Conservation (phyloP, 2,329 filamentous ascomycete species). For the Colletotrichum tabaci region DNA sequence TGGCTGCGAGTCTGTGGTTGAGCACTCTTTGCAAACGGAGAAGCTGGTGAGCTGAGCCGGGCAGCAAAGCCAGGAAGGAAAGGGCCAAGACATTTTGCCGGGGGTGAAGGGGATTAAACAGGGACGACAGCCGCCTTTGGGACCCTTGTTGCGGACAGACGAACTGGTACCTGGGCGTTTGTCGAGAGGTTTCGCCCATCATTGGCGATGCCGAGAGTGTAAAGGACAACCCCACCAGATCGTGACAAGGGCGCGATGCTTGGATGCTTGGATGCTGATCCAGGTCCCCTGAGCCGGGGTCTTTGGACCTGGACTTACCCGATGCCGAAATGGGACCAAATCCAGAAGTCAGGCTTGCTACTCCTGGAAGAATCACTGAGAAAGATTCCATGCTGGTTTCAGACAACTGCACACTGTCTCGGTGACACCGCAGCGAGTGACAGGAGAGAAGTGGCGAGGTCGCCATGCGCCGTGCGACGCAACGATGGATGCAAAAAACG, state of each 20-base stretch:
- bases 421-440: slow-evolving; percentile 53
- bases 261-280: not conserved
- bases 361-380: slow-evolving; percentile 27
- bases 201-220: slow-evolving; percentile 2
- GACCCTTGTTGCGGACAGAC: slow-evolving; percentile 18
- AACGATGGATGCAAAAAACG: slow-evolving; percentile 45
- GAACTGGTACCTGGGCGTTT: slow-evolving; percentile 33
- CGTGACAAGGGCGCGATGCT: slow-evolving; percentile 19
- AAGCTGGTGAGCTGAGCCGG: slow-evolving; percentile 9
- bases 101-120: not conserved
- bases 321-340: slow-evolving; percentile 20
- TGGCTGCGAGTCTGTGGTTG: slow-evolving; percentile 18
- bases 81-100: not conserved
- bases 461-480: slow-evolving; percentile 45
- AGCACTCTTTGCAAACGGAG: slow-evolving; percentile 34
- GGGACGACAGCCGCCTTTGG: slow-evolving; percentile 4
- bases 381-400: slow-evolving; percentile 47
- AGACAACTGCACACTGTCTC: slow-evolving; percentile 50
- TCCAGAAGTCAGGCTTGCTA: not conserved
- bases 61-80: not conserved
- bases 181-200: slow-evolving; percentile 10
- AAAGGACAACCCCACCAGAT: slow-evolving; percentile 31
- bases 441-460: slow-evolving; percentile 47
- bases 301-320: not conserved
- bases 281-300: not conserved